A percentile compares a stretch with the other conserved stretches of the same genome.
These are phyloP conservation scores for Pistacia integerrima DNA, from an alignment of 345 rosid genomes.

Conservation along the genomic window DNA sequence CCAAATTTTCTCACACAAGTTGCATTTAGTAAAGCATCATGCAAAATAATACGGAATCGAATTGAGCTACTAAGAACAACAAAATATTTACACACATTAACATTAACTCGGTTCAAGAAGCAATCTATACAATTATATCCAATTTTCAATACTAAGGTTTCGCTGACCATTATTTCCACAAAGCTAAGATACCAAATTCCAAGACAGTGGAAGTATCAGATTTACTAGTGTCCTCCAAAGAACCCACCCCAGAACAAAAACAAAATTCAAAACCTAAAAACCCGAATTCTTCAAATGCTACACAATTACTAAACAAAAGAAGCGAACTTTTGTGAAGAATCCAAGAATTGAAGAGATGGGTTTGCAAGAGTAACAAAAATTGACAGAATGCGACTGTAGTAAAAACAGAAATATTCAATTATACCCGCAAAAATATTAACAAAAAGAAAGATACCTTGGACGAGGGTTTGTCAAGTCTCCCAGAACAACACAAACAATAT, in stretches of 20 bases:
- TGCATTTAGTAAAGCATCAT: background rate
- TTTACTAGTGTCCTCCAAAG: too few relatives aligned
- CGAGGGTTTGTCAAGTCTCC: background rate
- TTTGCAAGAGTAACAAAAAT: background rate
- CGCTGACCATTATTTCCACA: background rate
- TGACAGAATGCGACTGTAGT: background rate
- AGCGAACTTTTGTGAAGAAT: too few relatives aligned
- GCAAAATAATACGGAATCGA: background rate
- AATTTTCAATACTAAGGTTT: background rate
- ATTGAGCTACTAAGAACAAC: background rate
- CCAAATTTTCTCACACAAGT: too few relatives aligned
- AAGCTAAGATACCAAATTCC: background rate
- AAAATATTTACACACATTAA: background rate
- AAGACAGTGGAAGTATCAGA: background rate
- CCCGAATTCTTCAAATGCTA: too few relatives aligned
- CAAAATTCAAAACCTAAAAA: too few relatives aligned
- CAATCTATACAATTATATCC: background rate
- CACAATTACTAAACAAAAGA: too few relatives aligned
- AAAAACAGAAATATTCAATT: background rate
- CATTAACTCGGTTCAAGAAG: background rate
- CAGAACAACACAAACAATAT: too few relatives aligned
- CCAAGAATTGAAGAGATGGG: background rate
- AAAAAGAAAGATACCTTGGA: background rate
- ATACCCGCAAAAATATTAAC: background rate
- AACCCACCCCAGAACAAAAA: too few relatives aligned